Evolutionary conservation across 176 grass and related monocot genomes (phyloP).

Genomic region (Otatea glauca): DNA sequence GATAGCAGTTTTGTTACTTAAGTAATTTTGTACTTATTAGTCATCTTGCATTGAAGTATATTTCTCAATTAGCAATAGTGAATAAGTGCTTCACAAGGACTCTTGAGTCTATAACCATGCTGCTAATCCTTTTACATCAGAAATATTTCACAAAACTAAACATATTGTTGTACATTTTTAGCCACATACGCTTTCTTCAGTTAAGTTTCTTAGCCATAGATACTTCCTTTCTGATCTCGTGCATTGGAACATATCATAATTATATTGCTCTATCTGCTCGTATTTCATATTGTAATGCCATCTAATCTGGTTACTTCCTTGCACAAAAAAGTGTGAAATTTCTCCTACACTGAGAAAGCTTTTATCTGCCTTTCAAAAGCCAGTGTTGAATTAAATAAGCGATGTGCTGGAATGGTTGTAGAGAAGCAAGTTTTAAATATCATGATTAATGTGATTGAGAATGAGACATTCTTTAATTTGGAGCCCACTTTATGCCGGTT

Average conservation of each 20-base stretch:
- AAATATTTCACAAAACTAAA: conserved; percentile 24
- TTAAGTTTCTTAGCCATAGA: neutral
- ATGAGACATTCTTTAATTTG: neutral
- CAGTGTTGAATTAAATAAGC: neutral
- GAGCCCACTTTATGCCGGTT: neutral
- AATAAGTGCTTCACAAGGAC: conserved; percentile 3
- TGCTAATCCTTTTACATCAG: neutral
- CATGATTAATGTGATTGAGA: neutral
- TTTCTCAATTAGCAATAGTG: neutral
- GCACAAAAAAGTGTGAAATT: neutral
- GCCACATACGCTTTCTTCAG: neutral
- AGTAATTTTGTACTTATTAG: conserved; percentile 8
- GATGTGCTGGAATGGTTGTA: neutral
- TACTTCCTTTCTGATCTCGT: neutral
- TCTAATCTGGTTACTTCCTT: neutral
- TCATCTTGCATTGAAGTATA: neutral
- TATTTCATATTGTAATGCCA: neutral
- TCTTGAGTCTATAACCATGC: neutral
- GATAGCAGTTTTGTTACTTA: neutral
- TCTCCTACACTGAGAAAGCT: neutral
- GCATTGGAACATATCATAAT: neutral
- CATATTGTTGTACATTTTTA: neutral
- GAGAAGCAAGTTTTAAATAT: neutral
- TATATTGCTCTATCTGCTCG: conserved; percentile 1
- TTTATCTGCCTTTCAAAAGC: neutral